Conservation (phyloP, 805 yeast species). For the Wickerhamiella australiensis region DNA sequence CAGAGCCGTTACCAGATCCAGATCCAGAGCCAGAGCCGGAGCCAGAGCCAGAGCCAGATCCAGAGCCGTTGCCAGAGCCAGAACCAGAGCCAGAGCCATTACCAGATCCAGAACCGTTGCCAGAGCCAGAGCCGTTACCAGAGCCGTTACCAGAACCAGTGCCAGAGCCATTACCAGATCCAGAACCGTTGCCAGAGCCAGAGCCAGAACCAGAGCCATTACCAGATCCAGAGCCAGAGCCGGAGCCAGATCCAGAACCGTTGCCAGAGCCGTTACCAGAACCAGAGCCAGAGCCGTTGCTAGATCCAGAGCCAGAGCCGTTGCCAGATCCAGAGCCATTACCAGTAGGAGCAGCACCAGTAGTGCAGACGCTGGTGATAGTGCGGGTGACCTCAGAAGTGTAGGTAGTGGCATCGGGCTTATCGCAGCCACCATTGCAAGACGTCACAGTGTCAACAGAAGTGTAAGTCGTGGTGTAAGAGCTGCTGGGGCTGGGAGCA, state of each 20-base stretch:
- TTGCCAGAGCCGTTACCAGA: background rate
- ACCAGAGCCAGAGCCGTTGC: background rate
- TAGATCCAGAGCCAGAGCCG: background rate
- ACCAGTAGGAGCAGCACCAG: background rate
- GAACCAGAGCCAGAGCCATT: background rate
- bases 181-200: background rate
- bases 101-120: background rate
- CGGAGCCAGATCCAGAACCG: background rate
- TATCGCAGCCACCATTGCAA: constrained; percentile 5
- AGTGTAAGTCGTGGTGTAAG: constrained; percentile 2
- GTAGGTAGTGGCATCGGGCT: background rate
- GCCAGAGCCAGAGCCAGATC: background rate
- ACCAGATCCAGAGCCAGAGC: background rate
- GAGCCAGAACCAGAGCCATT: background rate
- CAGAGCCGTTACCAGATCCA: background rate
- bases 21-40: background rate
- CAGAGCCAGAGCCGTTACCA: background rate
- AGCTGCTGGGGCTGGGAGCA: too few relatives aligned
- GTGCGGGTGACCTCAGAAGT: background rate
- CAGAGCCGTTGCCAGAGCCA: background rate
- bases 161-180: background rate
- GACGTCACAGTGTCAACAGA: background rate
- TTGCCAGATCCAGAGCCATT: background rate
- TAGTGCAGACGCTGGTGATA: background rate
- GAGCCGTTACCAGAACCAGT: background rate